phyloP scores from a whole-genome alignment of 768 basidiomycete genomes.

The Xerocomus spinulosus region DNA sequence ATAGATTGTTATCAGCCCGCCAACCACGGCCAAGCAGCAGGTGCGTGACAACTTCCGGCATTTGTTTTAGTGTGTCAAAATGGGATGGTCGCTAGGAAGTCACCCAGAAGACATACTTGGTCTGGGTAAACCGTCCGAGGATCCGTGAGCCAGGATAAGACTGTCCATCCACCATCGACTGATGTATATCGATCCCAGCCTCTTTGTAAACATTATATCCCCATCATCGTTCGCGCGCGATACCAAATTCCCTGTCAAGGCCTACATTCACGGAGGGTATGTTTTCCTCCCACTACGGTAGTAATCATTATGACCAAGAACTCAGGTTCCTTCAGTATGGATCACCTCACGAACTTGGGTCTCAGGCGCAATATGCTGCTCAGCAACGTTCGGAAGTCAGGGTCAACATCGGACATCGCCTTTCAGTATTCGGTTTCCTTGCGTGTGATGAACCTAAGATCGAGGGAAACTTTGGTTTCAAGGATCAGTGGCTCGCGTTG shows the following conservation, averaged over 20 bases:
- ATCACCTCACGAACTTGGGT: conserved; percentile 57
- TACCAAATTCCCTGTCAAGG: conserved; percentile 55
- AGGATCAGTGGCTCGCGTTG: conserved; percentile 78
- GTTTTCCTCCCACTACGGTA: conserved; percentile 1
- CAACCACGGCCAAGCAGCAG: conserved; percentile 60
- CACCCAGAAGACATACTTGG: conserved; percentile 60
- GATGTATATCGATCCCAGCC: conserved; percentile 30
- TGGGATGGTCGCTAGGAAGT: conserved; percentile 31
- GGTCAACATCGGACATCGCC: conserved; percentile 73
- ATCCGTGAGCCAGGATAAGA: conserved; percentile 43
- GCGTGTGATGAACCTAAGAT: conserved; percentile 59
- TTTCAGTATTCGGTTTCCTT: conserved; percentile 74
- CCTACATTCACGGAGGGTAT: conserved; percentile 78
- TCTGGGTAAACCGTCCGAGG: conserved; percentile 62
- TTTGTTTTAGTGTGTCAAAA: not conserved
- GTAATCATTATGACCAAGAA: too few relatives aligned
- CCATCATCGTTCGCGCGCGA: conserved; percentile 44
- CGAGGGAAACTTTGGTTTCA: conserved; percentile 77
- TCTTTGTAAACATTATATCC: conserved; percentile 61
- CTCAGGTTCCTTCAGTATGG: conserved; percentile 73
- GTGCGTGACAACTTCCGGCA: conserved; percentile 23
- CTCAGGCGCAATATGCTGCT: conserved; percentile 65
- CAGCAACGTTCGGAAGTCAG: conserved; percentile 63
- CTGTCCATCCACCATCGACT: not conserved
- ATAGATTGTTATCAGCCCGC: conserved; percentile 58